Evolutionary conservation across 352 stramenopile genomes (phyloP), one percentile per base, ranked within the genome.

Genomic region (Phytopythium montanum): DNA sequence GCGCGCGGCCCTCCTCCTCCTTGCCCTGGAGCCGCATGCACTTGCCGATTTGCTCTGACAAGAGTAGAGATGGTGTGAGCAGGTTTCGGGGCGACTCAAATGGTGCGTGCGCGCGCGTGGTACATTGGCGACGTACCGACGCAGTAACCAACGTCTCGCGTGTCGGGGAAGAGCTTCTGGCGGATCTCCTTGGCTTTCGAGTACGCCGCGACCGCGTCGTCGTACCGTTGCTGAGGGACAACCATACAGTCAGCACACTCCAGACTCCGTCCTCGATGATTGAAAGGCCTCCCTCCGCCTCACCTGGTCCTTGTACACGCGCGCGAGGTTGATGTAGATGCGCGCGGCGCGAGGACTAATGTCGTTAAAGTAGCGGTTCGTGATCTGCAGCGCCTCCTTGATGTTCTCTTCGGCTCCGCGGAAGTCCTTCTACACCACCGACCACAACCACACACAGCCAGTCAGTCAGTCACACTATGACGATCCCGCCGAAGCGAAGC

Each of bases 21-120:
- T 81, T 64, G 23, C 82, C 82, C 65, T 87, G 63, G 0, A 84
- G 63, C 3, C 68, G 63, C 58, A 89, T 71, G 26, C 81, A 92
- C 34, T 90, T 88, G 41, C 85, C 85, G 31, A 94, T 91, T 90
- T 92, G 82, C 33, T 94, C 84, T 92, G 54, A 28, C 28, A 5
- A 38, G 38, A 39, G 25, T 1, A 33, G 44, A 3, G 9, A 26
- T 25, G 16, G 21, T 36, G 62, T 12, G 16, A 44, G 56, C 25
- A 33, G 49, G 54, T 21, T 38, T 23, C 48, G 46, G 38, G 12
- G 50, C 34, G 50, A 39, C 12, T 1, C 26, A 39, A 38, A 25
- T 26, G 9, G 10, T 2, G 36, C 26, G 28, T 46, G 44, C 9
- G 16, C 3, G 36, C 26, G 28, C 50, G 44, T 14, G 16, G 60